Base-by-base conservation (phyloP, 495 filamentous ascomycete species). In the Tirmania nivea region DNA sequence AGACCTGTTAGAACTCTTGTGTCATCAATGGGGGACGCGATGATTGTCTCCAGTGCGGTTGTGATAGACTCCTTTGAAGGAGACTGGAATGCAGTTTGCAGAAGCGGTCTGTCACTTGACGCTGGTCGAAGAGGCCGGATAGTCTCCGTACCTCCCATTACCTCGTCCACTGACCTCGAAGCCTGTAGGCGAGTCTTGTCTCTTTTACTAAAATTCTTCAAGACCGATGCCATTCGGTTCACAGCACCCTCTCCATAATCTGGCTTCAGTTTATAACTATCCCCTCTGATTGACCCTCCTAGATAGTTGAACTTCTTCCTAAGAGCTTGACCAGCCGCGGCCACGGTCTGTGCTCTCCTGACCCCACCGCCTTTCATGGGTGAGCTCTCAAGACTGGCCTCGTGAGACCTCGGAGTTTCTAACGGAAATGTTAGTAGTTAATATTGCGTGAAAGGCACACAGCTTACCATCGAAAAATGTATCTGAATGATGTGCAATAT, bases 151-250 rank as follows among this genome's bases (percentile, higher is more conserved):
- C 17, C 17, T 14, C 39, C 39, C 5, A 45, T 45, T 19, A 82
- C 79, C 54, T 79, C 69, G 59, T 96, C 89, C 34, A 83, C 84
- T 0, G 88, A 94, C 59, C 78, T 84, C 10, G 87, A 89, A 48
- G 87, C 76, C 49, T 75, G 70, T 45, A 90, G 67, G 14, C 77
- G 76, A 8, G 68, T 74, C 63, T 78, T 86, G 52, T 75, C 78
- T 61, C 78, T 81, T 68, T 97, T 97, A 70, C 87, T 94, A 56
- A 95, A 67, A 2, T 78, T 92, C 55, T 90, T 78, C 76, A 88
- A 84, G 34, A 96, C 78, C 2, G 86, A 88, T 19, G 79, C 60
- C 71, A 79, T 68, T 78, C 82, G 35, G 69, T 76, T 57, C 89
- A 85, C 17, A 71, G 65, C 35, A 2, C 59, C 50, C 12, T 45